Evolutionary conservation across 257 asterid genomes (phyloP), one percentile per base, ranked within the genome.

Genomic region (Perilla frutescens): DNA sequence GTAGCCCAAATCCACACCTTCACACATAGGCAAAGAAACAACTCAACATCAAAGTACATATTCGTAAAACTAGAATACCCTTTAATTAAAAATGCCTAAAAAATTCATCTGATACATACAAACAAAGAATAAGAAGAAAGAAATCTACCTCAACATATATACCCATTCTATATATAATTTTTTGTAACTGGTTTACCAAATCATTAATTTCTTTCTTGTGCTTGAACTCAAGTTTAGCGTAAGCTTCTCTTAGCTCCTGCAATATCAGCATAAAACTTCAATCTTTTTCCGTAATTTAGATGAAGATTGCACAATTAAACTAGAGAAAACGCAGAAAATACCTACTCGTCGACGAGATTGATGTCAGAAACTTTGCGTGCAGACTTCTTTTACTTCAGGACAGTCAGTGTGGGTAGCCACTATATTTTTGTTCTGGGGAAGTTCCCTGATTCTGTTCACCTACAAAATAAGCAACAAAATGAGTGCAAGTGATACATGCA

Each of bases 391-490:
- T 86, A 91, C 98, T 81, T 93, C 97, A 80, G 98, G 97, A 70
- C 96, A 81, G 76, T 93, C 98, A 8, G 98, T 91, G 78, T 93
- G 98, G 3, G 98, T 93, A 5, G 97, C 98, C 56, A 93, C 81
- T 71, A 93, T 91, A 77, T 92, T 95, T 77, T 95, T 92, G 72
- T 95, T 90, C 77, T 84, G 97, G 2, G 99, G 97, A 80, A 95
- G 86, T 77, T 95, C 99, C 82, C 99, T 90, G 84, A 95, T 95
- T 73, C 99, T 84, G 84, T 95, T 95, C 31, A 92, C 98, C 99
- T 95, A 80, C 76, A 80, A 71, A 57, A 63, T 44, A 8, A 59
- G 49, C 50, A 50, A 44, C 34, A 65, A 77, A 68, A 63, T 49
- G 39, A 60, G 26, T 13, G 48, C 56, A 66, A 20, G 32, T 31